Percentiles rank a stretch among this genome's conserved stretches.
phyloP scores from a whole-genome alignment of 169 alveolate genomes.

The Blepharisma undulans region DNA sequence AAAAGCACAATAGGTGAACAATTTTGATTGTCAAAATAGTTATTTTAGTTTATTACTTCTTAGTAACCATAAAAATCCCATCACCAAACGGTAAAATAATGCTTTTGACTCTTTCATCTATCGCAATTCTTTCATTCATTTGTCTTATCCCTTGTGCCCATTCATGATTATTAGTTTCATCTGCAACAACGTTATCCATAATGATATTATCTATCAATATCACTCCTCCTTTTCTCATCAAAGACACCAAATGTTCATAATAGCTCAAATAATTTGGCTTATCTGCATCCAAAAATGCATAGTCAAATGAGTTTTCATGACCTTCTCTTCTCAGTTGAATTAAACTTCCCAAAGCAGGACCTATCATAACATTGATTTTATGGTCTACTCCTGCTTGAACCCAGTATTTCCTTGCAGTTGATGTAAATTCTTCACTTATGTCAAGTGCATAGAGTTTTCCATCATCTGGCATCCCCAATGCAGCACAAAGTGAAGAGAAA shows the following conservation, averaged over 20 bases:
- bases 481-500: slow-evolving; percentile 52
- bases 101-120: background rate
- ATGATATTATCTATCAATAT: slow-evolving; percentile 58
- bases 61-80: background rate
- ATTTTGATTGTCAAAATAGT: background rate
- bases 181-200: slow-evolving; percentile 50
- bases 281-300: slow-evolving; percentile 68
- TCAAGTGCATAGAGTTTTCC: slow-evolving; percentile 54
- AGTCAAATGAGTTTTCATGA: slow-evolving; percentile 45
- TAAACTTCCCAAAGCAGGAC: slow-evolving; percentile 40
- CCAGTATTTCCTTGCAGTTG: slow-evolving; percentile 47
- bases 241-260: slow-evolving; percentile 46
- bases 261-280: slow-evolving; percentile 49
- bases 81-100: background rate
- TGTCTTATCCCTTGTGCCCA: background rate
- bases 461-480: slow-evolving; percentile 57
- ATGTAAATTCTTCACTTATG: slow-evolving; percentile 50
- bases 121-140: background rate
- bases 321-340: slow-evolving; percentile 40
- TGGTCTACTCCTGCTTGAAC: slow-evolving; percentile 51
- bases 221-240: slow-evolving; percentile 52
- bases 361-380: slow-evolving; percentile 39
- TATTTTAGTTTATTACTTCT: background rate
- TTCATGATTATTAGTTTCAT: background rate
- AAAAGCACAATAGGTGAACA: too few relatives aligned